These are phyloP conservation scores for Phytophthora idaei DNA, from an alignment of 352 stramenopile species.

Conservation along the genomic window DNA sequence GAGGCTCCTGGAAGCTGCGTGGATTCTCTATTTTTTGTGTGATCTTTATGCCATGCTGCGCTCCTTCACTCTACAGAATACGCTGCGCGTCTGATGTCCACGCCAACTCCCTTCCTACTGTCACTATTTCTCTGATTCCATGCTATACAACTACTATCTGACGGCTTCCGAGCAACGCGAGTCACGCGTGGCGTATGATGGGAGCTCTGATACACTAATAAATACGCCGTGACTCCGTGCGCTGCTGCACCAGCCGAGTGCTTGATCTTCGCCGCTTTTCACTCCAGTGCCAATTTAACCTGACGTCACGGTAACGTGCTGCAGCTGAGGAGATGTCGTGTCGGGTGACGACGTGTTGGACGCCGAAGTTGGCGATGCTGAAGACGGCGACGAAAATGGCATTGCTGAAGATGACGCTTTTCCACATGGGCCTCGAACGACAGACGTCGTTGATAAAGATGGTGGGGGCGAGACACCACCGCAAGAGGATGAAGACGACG, in stretches of 20 bases:
- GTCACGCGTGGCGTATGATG: conserved; percentile 35
- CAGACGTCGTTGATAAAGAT: conserved; percentile 26
- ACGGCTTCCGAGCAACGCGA: conserved; percentile 32
- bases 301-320: conserved; percentile 75
- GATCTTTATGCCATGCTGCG: conserved; percentile 29
- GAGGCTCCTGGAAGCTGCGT: conserved; percentile 18
- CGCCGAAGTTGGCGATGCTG: conserved; percentile 36
- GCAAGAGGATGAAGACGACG: conserved; percentile 36
- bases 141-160: conserved; percentile 39
- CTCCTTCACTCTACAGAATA: conserved; percentile 35
- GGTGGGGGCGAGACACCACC: conserved; percentile 28
- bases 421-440: conserved; percentile 50
- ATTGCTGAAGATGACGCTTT: conserved; percentile 52
- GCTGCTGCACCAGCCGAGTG: conserved; percentile 28
- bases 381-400: conserved; percentile 49
- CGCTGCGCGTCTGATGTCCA: conserved; percentile 10
- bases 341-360: conserved; percentile 55
- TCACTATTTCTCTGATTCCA: conserved; percentile 11
- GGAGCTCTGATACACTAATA: conserved; percentile 52
- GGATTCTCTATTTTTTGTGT: conserved; percentile 39
- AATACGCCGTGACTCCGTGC: conserved; percentile 47
- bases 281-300: conserved; percentile 39
- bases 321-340: conserved; percentile 52
- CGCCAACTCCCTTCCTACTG: conserved; percentile 12
- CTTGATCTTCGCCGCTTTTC: conserved; percentile 18